phyloP scores from a whole-genome alignment of 2,329 filamentous ascomycete species.

The Aspergillus aculeatinus region DNA sequence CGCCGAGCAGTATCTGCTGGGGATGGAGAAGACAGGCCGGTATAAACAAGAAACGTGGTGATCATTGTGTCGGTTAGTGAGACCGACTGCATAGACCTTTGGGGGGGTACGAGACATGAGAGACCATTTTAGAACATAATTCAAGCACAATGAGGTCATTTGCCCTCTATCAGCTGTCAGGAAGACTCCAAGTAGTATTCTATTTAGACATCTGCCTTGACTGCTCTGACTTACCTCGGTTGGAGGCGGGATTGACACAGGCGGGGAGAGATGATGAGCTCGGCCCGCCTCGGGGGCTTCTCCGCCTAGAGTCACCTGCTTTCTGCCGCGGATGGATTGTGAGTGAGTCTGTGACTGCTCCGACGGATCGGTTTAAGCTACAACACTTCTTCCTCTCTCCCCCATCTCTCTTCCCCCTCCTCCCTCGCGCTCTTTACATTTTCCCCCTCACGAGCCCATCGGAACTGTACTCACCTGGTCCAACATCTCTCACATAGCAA shows the following conservation, averaged over 20 bases:
- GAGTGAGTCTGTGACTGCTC: neutral
- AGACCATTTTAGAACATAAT: too few species aligned
- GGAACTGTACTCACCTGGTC: neutral
- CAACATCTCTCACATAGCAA: neutral
- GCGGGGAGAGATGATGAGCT: slow-evolving; percentile 25
- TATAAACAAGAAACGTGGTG: slow-evolving; percentile 73
- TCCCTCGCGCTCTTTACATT: neutral
- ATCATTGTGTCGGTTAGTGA: slow-evolving; percentile 1
- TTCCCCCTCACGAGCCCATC: neutral
- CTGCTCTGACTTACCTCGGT: slow-evolving; percentile 32
- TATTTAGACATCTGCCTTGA: neutral
- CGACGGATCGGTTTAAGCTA: slow-evolving; percentile 21
- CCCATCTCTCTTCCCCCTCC: slow-evolving; percentile 11
- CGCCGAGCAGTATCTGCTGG: slow-evolving; percentile 56
- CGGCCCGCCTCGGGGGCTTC: slow-evolving; percentile 36
- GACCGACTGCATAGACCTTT: neutral
- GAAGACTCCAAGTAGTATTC: neutral
- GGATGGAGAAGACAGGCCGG: slow-evolving; percentile 61
- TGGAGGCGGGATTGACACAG: slow-evolving; percentile 23
- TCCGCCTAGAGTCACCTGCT: slow-evolving; percentile 30
- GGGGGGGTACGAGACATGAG: neutral
- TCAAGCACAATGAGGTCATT: slow-evolving; percentile 1
- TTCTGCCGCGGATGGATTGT: slow-evolving; percentile 16
- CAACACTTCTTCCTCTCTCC: neutral
- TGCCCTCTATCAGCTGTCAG: neutral